Percentiles rank a stretch among this genome's conserved stretches.
These are phyloP conservation scores for Xylariaceae sp. DNA, from an alignment of 2,329 filamentous ascomycete species.

Conservation along the genomic window DNA sequence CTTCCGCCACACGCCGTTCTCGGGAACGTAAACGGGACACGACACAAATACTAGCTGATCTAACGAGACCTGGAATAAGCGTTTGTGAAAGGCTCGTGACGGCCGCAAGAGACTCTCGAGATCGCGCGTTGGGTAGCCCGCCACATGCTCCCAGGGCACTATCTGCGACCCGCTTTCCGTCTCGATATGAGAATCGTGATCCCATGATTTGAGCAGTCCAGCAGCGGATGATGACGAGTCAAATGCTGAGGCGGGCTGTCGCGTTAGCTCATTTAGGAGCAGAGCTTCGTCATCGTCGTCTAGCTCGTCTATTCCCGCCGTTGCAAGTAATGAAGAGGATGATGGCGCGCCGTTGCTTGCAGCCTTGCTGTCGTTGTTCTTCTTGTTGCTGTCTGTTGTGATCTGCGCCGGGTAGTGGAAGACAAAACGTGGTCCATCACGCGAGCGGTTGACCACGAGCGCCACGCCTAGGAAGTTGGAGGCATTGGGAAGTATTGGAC, in stretches of 20 bases:
- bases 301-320: too few species aligned
- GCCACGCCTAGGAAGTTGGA: conserved; percentile 66
- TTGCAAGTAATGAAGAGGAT: too few species aligned
- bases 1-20: conserved; percentile 74
- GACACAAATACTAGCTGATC: conserved; percentile 78
- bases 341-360: too few species aligned
- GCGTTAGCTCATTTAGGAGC: conserved; percentile 44
- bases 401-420: conserved; percentile 80
- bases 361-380: conserved; percentile 27
- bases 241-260: conserved; percentile 31
- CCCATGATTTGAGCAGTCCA: conserved; percentile 42
- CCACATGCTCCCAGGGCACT: conserved; percentile 67
- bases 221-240: conserved; percentile 31
- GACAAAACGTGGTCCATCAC: conserved; percentile 75
- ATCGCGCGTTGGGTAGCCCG: conserved; percentile 70
- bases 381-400: conserved; percentile 36
- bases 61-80: conserved; percentile 74
- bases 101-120: conserved; percentile 79
- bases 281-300: conserved; percentile 51
- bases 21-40: conserved; percentile 76
- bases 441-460: conserved; percentile 68
- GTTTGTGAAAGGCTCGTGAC: conserved; percentile 71
- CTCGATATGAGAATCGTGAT: conserved; percentile 52
- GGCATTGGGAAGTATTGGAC: conserved; percentile 46
- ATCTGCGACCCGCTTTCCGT: conserved; percentile 54